These are phyloP conservation scores for Skeletonema costatum DNA, from an alignment of 108 stramenopile species.

Conservation along the genomic window DNA sequence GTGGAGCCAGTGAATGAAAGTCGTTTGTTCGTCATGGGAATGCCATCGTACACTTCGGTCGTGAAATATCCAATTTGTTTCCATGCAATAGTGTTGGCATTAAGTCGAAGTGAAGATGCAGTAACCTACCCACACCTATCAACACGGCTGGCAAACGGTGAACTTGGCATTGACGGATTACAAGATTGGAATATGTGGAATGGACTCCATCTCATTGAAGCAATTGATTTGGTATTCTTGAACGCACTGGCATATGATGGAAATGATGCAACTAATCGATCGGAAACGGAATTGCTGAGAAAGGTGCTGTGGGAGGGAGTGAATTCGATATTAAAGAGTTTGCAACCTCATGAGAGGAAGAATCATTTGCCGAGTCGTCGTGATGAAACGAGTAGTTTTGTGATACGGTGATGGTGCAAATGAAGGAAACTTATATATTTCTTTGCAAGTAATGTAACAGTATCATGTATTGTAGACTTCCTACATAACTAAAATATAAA, in stretches of 20 bases:
- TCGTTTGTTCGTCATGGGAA: constrained; percentile 20
- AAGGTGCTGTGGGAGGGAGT: constrained; percentile 64
- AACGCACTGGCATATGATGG: constrained; percentile 65
- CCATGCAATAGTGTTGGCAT: constrained; percentile 55
- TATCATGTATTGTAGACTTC: neutral
- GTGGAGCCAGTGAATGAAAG: constrained; percentile 58
- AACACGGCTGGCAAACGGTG: constrained; percentile 31
- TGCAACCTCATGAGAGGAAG: constrained; percentile 18
- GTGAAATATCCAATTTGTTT: constrained; percentile 69
- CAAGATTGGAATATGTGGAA: constrained; percentile 72
- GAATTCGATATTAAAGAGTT: constrained; percentile 25
- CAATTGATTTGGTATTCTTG: constrained; percentile 74
- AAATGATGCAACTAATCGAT: constrained; percentile 33
- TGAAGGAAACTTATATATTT: neutral
- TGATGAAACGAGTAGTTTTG: constrained; percentile 11
- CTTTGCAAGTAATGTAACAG: neutral
- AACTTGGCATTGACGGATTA: constrained; percentile 26
- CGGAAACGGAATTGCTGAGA: constrained; percentile 54
- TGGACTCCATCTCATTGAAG: constrained; percentile 63
- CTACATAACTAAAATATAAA: no score
- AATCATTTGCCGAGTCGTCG: constrained; percentile 11
- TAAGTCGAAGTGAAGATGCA: constrained; percentile 34
- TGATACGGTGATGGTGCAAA: neutral
- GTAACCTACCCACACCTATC: constrained; percentile 28
- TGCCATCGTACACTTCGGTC: constrained; percentile 35